phyloP scores from a whole-genome alignment of 2,329 filamentous ascomycete genomes.

The Penicillium sp. region DNA sequence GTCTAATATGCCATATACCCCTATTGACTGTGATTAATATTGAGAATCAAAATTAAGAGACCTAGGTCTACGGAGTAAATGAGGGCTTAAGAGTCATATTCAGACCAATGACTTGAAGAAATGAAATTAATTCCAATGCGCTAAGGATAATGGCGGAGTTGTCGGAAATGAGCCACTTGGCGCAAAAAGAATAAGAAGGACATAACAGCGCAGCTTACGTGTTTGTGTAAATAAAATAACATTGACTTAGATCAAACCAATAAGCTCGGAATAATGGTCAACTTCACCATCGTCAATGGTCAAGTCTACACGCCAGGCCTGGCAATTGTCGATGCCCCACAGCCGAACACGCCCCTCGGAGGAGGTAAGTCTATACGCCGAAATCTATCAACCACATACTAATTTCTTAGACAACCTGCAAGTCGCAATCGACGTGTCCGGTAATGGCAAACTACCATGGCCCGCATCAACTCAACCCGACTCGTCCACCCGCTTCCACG shows the following conservation, averaged over 20 bases:
- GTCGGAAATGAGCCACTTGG: constrained; percentile 23
- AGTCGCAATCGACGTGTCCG: constrained; percentile 23
- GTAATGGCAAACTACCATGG: constrained; percentile 21
- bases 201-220: not conserved
- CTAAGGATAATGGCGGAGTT: constrained; percentile 15
- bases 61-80: not conserved
- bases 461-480: constrained; percentile 14
- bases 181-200: constrained; percentile 1
- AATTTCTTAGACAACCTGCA: constrained; percentile 17
- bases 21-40: not conserved
- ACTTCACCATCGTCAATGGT: constrained; percentile 49
- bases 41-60: not conserved
- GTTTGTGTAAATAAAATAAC: not conserved
- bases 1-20: not conserved
- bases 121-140: constrained; percentile 16
- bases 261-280: constrained; percentile 7
- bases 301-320: constrained; percentile 70
- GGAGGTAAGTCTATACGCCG: constrained; percentile 56
- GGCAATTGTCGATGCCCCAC: constrained; percentile 64
- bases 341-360: constrained; percentile 62
- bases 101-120: not conserved
- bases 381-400: not conserved
- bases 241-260: not conserved
- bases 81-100: not conserved
- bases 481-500: constrained; percentile 15